These are phyloP conservation scores for Boletus rubropictus DNA, from an alignment of 768 basidiomycete genomes.

Conservation along the genomic window DNA sequence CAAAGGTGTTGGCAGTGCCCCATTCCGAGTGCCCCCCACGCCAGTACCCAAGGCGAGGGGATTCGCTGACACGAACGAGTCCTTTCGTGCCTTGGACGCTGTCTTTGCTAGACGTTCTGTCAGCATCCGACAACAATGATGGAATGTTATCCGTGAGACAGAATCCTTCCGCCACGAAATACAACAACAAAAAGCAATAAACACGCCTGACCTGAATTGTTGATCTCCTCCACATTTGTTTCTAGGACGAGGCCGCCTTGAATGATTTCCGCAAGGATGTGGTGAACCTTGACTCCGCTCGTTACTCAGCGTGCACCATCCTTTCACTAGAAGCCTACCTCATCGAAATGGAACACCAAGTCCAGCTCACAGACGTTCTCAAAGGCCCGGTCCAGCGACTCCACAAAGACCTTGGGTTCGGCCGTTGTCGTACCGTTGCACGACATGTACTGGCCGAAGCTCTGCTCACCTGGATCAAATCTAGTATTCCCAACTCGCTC, in stretches of 20 bases:
- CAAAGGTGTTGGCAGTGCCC: conserved; percentile 61
- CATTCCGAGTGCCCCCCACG: conserved; percentile 55
- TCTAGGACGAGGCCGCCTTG: conserved; percentile 96
- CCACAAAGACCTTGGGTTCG: conserved; percentile 75
- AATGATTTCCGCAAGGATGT: conserved; percentile 92
- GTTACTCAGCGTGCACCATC: conserved; percentile 1
- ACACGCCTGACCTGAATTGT: conserved; percentile 45
- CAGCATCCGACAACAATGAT: conserved; percentile 4
- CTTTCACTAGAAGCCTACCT: conserved; percentile 45
- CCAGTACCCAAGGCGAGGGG: conserved; percentile 68
- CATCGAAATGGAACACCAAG: conserved; percentile 97
- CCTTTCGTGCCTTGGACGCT: conserved; percentile 65
- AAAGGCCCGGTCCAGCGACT: conserved; percentile 90
- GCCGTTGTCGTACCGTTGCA: not conserved
- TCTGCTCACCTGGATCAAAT: conserved; percentile 82
- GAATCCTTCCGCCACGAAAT: not conserved
- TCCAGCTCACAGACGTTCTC: conserved; percentile 99
- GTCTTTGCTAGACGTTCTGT: conserved; percentile 49
- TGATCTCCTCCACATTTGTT: conserved; percentile 87
- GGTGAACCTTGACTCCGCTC: conserved; percentile 58
- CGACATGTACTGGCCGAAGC: not conserved
- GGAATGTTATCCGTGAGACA: not conserved
- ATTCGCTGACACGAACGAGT: conserved; percentile 76
- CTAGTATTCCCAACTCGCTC: conserved; percentile 93
- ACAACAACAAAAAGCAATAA: not conserved